phyloP scores from a whole-genome alignment of 2,329 filamentous ascomycete genomes.

The Pezicula neosporulosa region DNA sequence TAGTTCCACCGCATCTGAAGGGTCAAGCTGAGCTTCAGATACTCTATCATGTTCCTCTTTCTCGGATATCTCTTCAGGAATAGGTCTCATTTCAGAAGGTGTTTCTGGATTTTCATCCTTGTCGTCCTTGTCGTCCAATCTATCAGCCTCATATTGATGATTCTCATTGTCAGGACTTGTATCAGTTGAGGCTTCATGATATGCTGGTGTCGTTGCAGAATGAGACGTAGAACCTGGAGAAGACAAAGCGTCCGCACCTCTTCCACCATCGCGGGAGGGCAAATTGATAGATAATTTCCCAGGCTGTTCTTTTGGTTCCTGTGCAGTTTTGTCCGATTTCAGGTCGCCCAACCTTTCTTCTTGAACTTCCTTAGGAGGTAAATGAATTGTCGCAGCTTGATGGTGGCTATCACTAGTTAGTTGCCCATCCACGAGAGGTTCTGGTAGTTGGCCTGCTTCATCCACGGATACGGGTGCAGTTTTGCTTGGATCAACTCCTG shows the following conservation, averaged over 20 bases:
- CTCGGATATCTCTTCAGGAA: conserved; percentile 27
- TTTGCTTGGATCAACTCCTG: conserved; percentile 26
- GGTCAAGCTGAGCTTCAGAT: conserved; percentile 19
- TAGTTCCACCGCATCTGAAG: conserved; percentile 32
- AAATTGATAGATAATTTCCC: conserved; percentile 31
- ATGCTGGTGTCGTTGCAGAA: conserved; percentile 69
- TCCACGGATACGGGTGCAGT: conserved; percentile 29
- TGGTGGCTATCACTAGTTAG: conserved; percentile 19
- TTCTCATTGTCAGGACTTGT: conserved; percentile 72
- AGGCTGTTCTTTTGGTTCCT: conserved; percentile 24
- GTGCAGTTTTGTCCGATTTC: conserved; percentile 34
- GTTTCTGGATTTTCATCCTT: conserved; percentile 31
- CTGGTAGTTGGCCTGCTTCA: conserved; percentile 27
- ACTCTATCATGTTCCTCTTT: conserved; percentile 30
- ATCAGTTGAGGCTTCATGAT: conserved; percentile 65
- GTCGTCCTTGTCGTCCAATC: conserved; percentile 41
- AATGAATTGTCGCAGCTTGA: conserved; percentile 34
- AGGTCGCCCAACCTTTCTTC: conserved; percentile 38
- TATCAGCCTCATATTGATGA: conserved; percentile 48
- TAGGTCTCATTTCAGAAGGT: conserved; percentile 25
- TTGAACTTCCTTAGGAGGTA: conserved; percentile 46
- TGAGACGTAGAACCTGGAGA: conserved; percentile 66
- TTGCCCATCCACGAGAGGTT: conserved; percentile 18
- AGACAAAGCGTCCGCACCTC: conserved; percentile 41
- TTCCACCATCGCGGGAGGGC: conserved; percentile 32